Conservation (phyloP, 805 yeast species). For the Myxozyma neotropica region DNA sequence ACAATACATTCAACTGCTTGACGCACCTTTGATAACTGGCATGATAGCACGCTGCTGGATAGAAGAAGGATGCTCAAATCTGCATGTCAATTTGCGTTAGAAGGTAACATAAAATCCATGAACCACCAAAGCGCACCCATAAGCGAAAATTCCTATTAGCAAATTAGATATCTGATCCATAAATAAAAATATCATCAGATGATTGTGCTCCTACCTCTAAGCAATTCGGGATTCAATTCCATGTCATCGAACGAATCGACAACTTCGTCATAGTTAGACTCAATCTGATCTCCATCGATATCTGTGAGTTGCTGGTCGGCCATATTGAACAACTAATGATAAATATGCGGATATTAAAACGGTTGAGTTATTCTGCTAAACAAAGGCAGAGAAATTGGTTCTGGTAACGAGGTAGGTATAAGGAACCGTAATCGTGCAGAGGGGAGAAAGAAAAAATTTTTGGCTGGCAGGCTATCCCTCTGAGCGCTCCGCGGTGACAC, state of each 20-base stretch:
- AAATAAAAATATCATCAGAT: no score
- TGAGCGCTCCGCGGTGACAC: not conserved
- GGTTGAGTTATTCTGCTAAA: not conserved
- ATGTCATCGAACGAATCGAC: constrained; percentile 72
- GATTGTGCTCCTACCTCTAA: no score
- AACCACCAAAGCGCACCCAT: constrained; percentile 26
- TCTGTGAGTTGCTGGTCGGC: constrained; percentile 33
- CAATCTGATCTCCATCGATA: constrained; percentile 51
- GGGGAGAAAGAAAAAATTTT: constrained; percentile 8
- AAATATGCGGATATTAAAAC: not conserved
- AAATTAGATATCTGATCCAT: not conserved
- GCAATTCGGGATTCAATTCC: constrained; percentile 69
- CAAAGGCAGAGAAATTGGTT: not conserved
- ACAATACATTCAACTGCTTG: not conserved
- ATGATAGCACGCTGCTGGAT: constrained; percentile 96
- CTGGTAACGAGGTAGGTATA: not conserved
- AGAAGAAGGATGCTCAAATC: constrained; percentile 95
- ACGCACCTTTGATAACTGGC: constrained; percentile 81
- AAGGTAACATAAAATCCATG: not conserved
- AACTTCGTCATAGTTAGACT: constrained; percentile 95
- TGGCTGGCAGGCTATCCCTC: not conserved
- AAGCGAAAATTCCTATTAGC: constrained; percentile 32
- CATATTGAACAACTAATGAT: constrained; percentile 20
- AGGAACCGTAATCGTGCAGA: not conserved
- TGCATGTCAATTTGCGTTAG: constrained; percentile 40